Evolutionary conservation across 306 rosid genomes (phyloP).

Genomic region (Macrotyloma uniflorum): DNA sequence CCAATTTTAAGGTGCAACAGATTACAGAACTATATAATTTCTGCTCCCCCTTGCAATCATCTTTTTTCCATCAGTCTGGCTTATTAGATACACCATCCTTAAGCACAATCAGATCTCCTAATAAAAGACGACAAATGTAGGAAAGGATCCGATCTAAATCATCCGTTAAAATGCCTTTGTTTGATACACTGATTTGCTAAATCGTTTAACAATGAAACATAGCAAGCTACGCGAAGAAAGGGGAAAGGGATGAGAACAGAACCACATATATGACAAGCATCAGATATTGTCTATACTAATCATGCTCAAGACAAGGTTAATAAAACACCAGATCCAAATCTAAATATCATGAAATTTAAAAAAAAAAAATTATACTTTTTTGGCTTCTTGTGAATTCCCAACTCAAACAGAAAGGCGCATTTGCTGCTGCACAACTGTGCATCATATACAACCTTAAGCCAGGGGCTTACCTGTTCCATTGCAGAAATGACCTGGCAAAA

Average conservation of each 20-base stretch:
- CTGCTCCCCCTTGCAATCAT: neutral
- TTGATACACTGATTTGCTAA: neutral
- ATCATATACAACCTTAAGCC: constrained; percentile 23
- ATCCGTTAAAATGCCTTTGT: neutral
- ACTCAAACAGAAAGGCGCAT: neutral
- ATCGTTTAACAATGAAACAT: neutral
- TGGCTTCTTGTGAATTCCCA: neutral
- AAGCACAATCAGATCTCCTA: neutral
- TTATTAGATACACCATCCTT: neutral
- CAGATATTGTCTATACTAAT: neutral
- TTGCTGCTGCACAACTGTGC: constrained; percentile 15
- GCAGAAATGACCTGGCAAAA: constrained; percentile 33
- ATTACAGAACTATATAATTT: no score
- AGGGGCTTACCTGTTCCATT: constrained; percentile 27
- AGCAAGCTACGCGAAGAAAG: neutral
- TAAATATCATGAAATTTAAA: neutral
- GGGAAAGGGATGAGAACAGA: neutral
- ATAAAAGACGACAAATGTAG: neutral
- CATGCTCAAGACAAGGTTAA: neutral
- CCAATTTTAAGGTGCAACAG: no score
- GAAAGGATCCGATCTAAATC: neutral
- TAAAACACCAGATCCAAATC: neutral
- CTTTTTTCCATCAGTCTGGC: neutral
- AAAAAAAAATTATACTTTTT: neutral
- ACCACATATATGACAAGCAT: neutral